Evolutionary conservation across 768 basidiomycete genomes (phyloP), one percentile per base, ranked within the genome.

Genomic region (Ramaria sp.): DNA sequence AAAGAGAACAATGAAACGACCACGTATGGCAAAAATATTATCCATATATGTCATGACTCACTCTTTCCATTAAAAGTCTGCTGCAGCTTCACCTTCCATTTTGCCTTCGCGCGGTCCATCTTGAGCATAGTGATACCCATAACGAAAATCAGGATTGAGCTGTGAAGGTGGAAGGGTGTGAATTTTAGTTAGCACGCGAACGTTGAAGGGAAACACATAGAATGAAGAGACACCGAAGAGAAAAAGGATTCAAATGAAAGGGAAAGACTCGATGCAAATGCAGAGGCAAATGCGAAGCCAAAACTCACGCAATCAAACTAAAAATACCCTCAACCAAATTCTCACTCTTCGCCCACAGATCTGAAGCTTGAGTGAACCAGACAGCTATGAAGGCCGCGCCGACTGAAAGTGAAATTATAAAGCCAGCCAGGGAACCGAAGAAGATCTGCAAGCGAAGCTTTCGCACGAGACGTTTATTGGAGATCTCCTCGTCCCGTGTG

Each of bases 101-200:
- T 92, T n/a, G 86, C 79, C 68, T 91, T 88, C 11, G 95, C 87
- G 65, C 86, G 78, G 69, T 98, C 94, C 80, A 99, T 84, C 67
- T 90, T 92, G 59, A 99, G 81, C 88, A 98, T 94, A 37, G 87
- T 86, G 39, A 97, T 65, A 2, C 91, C 93, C 91, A 97, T 95
- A 66, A 86, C 75, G 68, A 92, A 90, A 65, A 96, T 93, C 78
- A 96, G 82, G 63, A 91, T 57, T 11, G 82, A 68, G n/a, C 63
- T 63, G 53, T 27, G 15, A 7, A 42, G 51, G 45, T 87, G 87
- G 54, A 91, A 75, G 56, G 89, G 69, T 61, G 82, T 72, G 65
- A 88, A 27, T 2, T 27, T 27, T 27, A 27, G 27, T 27, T 27
- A 27, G 27, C 2, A 27, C 5, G 27, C 27, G 27, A 2, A 90